These are phyloP conservation scores for Persicaria maculosa DNA, from an alignment of 148 eudicot genomes.

Conservation along the genomic window DNA sequence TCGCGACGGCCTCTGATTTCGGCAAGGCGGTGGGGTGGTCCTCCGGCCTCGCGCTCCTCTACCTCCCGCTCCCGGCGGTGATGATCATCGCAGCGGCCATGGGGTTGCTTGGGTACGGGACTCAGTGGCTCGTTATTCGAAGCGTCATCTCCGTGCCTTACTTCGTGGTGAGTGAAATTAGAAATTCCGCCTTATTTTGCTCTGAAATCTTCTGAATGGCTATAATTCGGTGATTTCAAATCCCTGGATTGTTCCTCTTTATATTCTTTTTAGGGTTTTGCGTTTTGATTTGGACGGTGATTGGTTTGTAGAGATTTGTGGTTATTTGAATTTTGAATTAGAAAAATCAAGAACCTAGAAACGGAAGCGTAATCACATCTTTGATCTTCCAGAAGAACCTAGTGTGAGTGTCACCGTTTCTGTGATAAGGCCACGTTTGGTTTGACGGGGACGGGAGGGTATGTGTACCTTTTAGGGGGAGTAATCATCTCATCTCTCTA, in stretches of 20 bases:
- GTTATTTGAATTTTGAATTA: background rate
- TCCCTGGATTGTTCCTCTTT: background rate
- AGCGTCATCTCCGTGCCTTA: conserved; percentile 50
- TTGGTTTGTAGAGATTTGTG: background rate
- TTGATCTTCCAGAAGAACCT: too few species aligned
- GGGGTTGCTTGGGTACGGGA: conserved; percentile 72
- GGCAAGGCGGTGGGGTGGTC: conserved; percentile 92
- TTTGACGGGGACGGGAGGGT: too few species aligned
- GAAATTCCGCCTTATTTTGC: background rate
- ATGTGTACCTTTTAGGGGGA: too few species aligned
- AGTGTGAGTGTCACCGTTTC: too few species aligned
- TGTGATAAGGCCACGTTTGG: too few species aligned
- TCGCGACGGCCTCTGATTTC: conserved; percentile 82
- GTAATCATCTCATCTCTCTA: too few species aligned
- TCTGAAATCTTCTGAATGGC: background rate
- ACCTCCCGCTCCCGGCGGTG: conserved; percentile 57
- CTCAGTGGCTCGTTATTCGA: conserved; percentile 66
- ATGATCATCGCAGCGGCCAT: conserved; percentile 55
- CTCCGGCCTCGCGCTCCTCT: conserved; percentile 67
- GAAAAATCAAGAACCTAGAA: background rate
- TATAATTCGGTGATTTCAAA: background rate
- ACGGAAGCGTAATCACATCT: background rate
- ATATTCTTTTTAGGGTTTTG: background rate
- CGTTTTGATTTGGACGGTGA: background rate
- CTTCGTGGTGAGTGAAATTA: conserved; percentile 42